phyloP scores from a whole-genome alignment of 306 rosid genomes.

The Mucuna pruriens region DNA sequence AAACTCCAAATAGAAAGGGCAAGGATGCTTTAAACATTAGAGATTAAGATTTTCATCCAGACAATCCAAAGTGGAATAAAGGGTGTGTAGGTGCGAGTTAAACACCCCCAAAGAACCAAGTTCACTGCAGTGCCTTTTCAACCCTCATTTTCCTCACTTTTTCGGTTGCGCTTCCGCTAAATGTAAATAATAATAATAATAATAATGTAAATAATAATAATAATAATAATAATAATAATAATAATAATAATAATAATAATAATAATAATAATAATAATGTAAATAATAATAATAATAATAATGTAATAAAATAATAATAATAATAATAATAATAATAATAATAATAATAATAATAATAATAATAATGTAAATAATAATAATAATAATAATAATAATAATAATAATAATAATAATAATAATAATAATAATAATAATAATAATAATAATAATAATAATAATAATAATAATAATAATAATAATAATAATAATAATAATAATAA shows the following conservation, averaged over 20 bases:
- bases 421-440: neutral
- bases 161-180: neutral
- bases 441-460: neutral
- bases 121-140: neutral
- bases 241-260: neutral
- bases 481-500: neutral
- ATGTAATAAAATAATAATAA: too few species aligned
- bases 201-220: neutral
- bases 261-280: neutral
- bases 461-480: neutral
- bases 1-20: conserved; percentile 28
- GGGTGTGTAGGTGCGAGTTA: neutral
- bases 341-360: neutral
- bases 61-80: conserved; percentile 37
- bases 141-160: neutral
- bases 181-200: neutral
- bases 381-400: neutral
- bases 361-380: neutral
- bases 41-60: neutral
- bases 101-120: neutral
- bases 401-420: neutral
- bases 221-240: neutral
- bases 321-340: neutral
- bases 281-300: neutral
- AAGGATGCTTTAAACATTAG: conserved; percentile 30